These are phyloP conservation scores for Zizania palustris DNA, from an alignment of 202 grass and related monocot genomes.

Conservation along the genomic window DNA sequence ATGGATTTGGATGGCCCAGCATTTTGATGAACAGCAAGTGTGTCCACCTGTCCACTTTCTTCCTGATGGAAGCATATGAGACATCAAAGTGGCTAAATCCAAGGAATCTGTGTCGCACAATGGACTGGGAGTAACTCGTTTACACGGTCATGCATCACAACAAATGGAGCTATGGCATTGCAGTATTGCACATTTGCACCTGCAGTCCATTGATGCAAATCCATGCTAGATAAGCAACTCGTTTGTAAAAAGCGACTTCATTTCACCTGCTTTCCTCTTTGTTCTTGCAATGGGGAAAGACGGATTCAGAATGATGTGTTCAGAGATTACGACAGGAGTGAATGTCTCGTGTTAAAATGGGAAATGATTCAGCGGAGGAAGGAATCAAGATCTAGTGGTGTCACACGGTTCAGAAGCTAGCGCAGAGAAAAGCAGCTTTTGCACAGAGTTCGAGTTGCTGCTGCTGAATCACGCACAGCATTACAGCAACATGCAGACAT, in stretches of 20 bases:
- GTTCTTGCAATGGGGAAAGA: neutral
- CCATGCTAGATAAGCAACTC: neutral
- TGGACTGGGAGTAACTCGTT: neutral
- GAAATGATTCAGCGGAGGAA: conserved; percentile 30
- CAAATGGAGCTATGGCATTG: neutral
- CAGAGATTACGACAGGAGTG: neutral
- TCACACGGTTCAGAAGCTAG: neutral
- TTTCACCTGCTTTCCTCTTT: too few species aligned
- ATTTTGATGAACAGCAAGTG: neutral
- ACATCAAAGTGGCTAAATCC: neutral
- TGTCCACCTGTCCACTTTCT: neutral
- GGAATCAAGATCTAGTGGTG: conserved; percentile 25
- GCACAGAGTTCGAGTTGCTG: neutral
- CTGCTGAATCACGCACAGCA: neutral
- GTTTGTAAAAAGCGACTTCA: too few species aligned
- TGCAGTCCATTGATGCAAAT: neutral
- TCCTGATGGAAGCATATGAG: neutral
- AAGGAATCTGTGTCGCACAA: neutral
- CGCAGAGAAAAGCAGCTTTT: neutral
- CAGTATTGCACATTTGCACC: neutral
- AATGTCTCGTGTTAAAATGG: neutral
- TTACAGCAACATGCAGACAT: neutral
- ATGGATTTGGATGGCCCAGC: conserved; percentile 14
- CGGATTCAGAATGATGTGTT: neutral
- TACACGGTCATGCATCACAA: neutral